phyloP scores from a whole-genome alignment of 805 yeast genomes.

The Spathaspora boniae region DNA sequence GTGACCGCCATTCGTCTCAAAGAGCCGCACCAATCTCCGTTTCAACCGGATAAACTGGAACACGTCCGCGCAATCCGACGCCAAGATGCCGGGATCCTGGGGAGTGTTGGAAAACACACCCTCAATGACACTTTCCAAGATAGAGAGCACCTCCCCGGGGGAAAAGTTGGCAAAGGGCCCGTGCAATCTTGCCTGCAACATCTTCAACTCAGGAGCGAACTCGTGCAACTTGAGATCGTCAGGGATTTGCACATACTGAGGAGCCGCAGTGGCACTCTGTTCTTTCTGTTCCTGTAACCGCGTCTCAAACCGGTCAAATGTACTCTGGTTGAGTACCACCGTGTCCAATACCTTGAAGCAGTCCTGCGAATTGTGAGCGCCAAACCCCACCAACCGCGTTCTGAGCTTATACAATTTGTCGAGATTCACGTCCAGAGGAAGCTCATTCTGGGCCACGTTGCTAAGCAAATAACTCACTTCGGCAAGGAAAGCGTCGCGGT shows the following conservation, averaged over 20 bases:
- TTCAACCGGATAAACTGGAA: constrained; percentile 15
- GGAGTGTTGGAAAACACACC: constrained; percentile 9
- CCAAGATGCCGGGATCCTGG: neutral
- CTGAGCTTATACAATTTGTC: constrained; percentile 5
- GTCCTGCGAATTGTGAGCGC: constrained; percentile 3
- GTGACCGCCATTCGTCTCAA: constrained; percentile 53
- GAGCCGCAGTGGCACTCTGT: too few relatives aligned
- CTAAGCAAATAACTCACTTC: constrained; percentile 1
- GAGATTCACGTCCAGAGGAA: neutral
- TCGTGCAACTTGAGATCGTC: constrained; percentile 13
- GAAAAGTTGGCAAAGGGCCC: constrained; percentile 7
- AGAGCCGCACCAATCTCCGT: constrained; percentile 25
- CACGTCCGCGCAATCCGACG: constrained; percentile 5
- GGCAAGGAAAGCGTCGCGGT: neutral
- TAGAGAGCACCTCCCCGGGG: constrained; percentile 12
- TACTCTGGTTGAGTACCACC: constrained; percentile 5
- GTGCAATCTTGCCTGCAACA: constrained; percentile 5
- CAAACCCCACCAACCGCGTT: constrained; percentile 2
- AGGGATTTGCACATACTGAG: constrained; percentile 13
- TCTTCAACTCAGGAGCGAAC: constrained; percentile 9
- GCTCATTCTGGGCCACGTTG: neutral
- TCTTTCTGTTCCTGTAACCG: neutral
- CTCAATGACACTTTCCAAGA: constrained; percentile 13
- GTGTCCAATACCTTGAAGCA: constrained; percentile 9
- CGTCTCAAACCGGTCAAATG: constrained; percentile 2